Base-by-base conservation (phyloP, 805 yeast species). In the Lachancea dasiensis region DNA sequence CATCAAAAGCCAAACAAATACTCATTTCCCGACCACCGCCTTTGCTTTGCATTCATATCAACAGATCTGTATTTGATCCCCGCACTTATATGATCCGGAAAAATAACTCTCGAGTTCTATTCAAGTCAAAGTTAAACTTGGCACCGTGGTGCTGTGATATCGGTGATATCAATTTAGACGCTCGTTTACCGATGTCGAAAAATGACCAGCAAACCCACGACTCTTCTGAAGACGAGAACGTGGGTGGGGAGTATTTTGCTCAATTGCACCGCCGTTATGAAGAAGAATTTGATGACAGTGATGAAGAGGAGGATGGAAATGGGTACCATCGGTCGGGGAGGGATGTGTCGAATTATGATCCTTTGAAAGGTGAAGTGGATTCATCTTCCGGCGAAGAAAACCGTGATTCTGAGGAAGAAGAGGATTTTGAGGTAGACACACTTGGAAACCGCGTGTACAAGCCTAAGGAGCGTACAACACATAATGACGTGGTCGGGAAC, bases 1-100 rank as follows among this genome's bases (percentile, higher is more conserved):
- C 86, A 2, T 79, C 77, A 34, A 90, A 90, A 61, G 79, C 89
- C 2, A 89, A 87, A 58, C 96, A 89, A 54, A 81, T 81, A 17
- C 70, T 76, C 51, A 73, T 87, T 46, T 73, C 86, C 16, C 71
- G 89, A 51, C 90, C 92, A 0, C 95, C 97, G 1, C 81, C 87
- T 8, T 69, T 86, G 39, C 67, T 90, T 31, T 76, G 90, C 38
- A 73, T 90, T 30, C 97, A 92, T 59, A 82, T 90, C 45, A 90
- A 90, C 58, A 75, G 98, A 54, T 86, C 95, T 2, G 96, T 86
- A 10, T 90, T 87, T 60, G 97, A 90, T 59, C 85, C 92, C 39
- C 67, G 75, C 39, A 83, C 95, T 0, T 92, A 84, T 43, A 75
- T 74, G 68, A 82, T 86, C 19, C 74, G 85, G 46, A 90, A 90